phyloP scores from a whole-genome alignment of 495 filamentous ascomycete species.

The Copromyces sp. region DNA sequence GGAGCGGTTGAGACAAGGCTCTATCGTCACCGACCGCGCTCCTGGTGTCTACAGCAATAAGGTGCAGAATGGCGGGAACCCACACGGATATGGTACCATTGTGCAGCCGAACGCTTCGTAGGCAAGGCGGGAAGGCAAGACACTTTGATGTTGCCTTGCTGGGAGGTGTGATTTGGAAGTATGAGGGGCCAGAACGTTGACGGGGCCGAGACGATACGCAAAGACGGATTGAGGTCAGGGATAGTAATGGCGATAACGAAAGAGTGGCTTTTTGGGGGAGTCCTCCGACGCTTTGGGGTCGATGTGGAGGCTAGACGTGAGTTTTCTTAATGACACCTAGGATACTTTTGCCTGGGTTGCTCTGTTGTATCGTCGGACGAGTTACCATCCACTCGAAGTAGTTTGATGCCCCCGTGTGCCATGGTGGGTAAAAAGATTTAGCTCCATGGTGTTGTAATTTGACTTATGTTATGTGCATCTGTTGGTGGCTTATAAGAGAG shows the following conservation, averaged over 20 bases:
- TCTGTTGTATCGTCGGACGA: not conserved
- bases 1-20: constrained; percentile 44
- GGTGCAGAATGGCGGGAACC: constrained; percentile 58
- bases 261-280: not conserved
- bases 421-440: not conserved
- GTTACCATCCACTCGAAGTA: not conserved
- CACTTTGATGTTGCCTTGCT: not conserved
- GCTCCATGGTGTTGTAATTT: not conserved
- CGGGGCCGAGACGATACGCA: not conserved
- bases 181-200: not conserved
- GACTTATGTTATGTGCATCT: not conserved
- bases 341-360: not conserved
- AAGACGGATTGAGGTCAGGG: not conserved
- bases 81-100: constrained; percentile 41
- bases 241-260: not conserved
- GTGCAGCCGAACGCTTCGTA: constrained; percentile 18
- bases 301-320: not conserved
- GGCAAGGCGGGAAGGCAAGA: not conserved
- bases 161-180: not conserved
- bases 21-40: constrained; percentile 38
- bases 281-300: not conserved
- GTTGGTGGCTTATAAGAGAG: not conserved
- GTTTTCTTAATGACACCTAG: not conserved
- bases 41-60: constrained; percentile 74
- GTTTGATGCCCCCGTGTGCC: not conserved